Evolutionary conservation across 2,329 filamentous ascomycete genomes (phyloP), one percentile per base, ranked within the genome.

Genomic region (Ophiostoma tasmaniense): DNA sequence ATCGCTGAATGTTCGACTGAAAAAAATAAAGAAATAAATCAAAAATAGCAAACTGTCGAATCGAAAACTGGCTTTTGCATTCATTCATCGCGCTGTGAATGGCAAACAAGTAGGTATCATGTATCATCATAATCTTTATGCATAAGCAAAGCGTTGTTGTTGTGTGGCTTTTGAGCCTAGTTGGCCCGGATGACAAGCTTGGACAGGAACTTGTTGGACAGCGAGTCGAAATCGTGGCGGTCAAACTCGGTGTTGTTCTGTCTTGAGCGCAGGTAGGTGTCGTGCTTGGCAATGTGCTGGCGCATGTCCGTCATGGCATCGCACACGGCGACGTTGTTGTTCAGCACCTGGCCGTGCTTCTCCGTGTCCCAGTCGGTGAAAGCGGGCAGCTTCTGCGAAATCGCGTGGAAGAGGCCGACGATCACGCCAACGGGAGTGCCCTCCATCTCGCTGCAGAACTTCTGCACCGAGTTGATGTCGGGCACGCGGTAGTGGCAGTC

Each of bases 371-470:
- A 98, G 77, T 98, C 94, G 73, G 89, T 90, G 77, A 98, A 93
- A 25, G 92, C 86, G 4, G 94, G 94, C 61, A 97, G 86, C 82
- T 98, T 97, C 81, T 97, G 94, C 1, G 93, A 97, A 77, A 98
- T 98, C 79, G 94, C 94, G 75, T 96, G 93, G 88, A 98, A 98
- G 37, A 98, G 86, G 64, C 94, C 94, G 73, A 97, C 93, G 75
- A 98, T 96, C 75, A 98, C 94, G 75, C 94, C 94, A 59, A 98
- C 93, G 0, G 94, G 94, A 8, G 91, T 96, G 11, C 90, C 91
- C 82, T 98, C 94, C 94, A 98, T 98, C 77, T 98, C 94, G 70
- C 83, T 87, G 83, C 93, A 97, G 84, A 98, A 98, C 81, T 96
- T 97, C 76, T 94, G 88, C 72, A 97, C 93, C 5, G 90, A 90